These are phyloP conservation scores for Aethionema arabicum DNA, from an alignment of 345 rosid species.

Conservation along the genomic window DNA sequence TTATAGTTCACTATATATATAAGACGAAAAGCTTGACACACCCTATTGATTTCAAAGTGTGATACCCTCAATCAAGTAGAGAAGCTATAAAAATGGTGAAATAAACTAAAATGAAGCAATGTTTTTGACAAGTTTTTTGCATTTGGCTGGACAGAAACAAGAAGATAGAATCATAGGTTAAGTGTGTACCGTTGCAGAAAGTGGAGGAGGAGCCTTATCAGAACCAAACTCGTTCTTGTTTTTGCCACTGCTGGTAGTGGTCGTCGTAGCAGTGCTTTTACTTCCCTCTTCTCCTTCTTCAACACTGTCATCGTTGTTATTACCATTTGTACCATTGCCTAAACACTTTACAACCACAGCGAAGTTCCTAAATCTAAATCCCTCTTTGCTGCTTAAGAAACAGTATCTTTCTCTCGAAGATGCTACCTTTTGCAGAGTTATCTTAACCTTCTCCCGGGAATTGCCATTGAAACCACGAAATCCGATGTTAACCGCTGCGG, in stretches of 20 bases:
- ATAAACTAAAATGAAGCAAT: not conserved
- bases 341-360: constrained; percentile 44
- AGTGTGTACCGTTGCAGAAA: constrained; percentile 53
- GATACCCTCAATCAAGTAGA: constrained; percentile 9
- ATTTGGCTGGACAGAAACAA: constrained; percentile 3
- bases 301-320: constrained; percentile 16
- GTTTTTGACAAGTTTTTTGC: not conserved
- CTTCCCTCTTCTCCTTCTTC: constrained; percentile 46
- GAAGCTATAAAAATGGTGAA: constrained; percentile 11
- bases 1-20: not conserved
- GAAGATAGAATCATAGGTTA: not conserved
- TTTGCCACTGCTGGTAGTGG: constrained; percentile 5
- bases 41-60: not conserved
- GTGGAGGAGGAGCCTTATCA: constrained; percentile 48
- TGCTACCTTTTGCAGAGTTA: constrained; percentile 21
- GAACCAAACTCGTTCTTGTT: constrained; percentile 43
- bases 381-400: constrained; percentile 33
- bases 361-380: constrained; percentile 31
- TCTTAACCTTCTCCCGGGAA: constrained; percentile 26
- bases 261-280: not conserved
- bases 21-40: not conserved
- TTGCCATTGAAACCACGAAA: constrained; percentile 34
- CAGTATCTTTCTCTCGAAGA: constrained; percentile 26
- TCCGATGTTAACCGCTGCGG: constrained; percentile 41
- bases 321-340: constrained; percentile 32